Evolutionary conservation across 139 green algal species (phyloP).

Genomic region (Volvox reticuliferus): DNA sequence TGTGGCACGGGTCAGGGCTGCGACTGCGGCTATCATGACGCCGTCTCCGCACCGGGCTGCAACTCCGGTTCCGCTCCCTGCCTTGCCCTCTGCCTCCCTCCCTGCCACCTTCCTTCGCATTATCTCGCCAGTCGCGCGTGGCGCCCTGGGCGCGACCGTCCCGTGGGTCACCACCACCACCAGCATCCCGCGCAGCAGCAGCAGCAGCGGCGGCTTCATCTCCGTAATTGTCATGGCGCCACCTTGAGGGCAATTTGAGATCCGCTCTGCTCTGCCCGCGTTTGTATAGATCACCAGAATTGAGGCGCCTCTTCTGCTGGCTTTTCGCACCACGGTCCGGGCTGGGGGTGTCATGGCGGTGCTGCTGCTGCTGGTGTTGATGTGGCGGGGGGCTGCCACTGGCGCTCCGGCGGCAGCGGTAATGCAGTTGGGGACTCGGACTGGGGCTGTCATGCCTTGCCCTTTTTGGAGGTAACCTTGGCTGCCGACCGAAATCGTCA

Average conservation of each 20-base stretch:
- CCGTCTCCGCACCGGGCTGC: not conserved
- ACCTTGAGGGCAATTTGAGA: too few relatives aligned
- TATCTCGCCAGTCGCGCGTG: not conserved
- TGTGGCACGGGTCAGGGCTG: not conserved
- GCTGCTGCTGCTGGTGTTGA: not conserved
- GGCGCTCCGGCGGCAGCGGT: not conserved
- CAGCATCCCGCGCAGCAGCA: too few relatives aligned
- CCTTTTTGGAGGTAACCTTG: not conserved
- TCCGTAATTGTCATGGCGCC: too few relatives aligned
- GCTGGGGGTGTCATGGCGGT: not conserved
- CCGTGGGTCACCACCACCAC: not conserved
- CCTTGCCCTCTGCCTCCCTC: not conserved
- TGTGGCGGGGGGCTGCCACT: not conserved
- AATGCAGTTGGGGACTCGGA: not conserved
- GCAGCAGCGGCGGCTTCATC: too few relatives aligned
- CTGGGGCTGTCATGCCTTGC: not conserved
- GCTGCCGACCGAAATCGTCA: not conserved
- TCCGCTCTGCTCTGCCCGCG: too few relatives aligned
- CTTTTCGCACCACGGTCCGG: not conserved
- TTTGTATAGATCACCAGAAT: too few relatives aligned
- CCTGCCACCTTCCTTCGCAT: not conserved
- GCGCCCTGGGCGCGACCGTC: not conserved
- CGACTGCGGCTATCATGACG: constrained; percentile 21
- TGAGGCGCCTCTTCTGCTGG: not conserved
- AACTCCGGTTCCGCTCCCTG: not conserved